These are phyloP conservation scores for Puccinia polysora DNA, from an alignment of 1,284 basidiomycete genomes.

Conservation along the genomic window DNA sequence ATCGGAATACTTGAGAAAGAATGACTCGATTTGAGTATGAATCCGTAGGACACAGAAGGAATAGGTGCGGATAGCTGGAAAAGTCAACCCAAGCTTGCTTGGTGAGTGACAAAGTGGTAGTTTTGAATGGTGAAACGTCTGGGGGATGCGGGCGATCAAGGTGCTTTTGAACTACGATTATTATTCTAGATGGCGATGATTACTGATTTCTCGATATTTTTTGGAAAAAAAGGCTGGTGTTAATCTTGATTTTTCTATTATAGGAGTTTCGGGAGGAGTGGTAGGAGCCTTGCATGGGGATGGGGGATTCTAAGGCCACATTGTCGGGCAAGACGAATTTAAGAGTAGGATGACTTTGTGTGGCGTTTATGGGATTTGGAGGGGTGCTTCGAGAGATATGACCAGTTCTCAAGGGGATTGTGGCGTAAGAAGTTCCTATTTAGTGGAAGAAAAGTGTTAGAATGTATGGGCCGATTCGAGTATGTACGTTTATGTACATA, in stretches of 20 bases:
- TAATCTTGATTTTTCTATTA: no score
- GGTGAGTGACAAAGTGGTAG: not conserved
- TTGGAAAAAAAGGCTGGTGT: no score
- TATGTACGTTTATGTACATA: no score
- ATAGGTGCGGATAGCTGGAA: constrained; percentile 11
- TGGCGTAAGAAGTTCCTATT: constrained; percentile 8
- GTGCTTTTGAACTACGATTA: no score
- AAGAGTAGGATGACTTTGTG: not conserved
- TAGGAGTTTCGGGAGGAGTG: no score
- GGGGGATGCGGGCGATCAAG: not conserved
- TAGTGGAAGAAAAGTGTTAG: no score
- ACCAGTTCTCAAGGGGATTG: constrained; percentile 11
- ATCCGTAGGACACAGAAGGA: not conserved
- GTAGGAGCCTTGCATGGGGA: no score
- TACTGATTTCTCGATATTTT: no score
- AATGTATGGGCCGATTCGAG: no score
- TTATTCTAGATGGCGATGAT: no score
- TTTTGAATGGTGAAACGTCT: not conserved
- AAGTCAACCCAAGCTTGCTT: constrained; percentile 1
- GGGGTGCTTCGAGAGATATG: not conserved
- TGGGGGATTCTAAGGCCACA: no score
- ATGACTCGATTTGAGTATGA: not conserved
- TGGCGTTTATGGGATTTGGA: not conserved
- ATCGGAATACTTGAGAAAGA: not conserved
- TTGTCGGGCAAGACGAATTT: not conserved